These are phyloP conservation scores for Sporothrix globosa DNA, from an alignment of 2,329 filamentous ascomycete genomes.

Conservation along the genomic window DNA sequence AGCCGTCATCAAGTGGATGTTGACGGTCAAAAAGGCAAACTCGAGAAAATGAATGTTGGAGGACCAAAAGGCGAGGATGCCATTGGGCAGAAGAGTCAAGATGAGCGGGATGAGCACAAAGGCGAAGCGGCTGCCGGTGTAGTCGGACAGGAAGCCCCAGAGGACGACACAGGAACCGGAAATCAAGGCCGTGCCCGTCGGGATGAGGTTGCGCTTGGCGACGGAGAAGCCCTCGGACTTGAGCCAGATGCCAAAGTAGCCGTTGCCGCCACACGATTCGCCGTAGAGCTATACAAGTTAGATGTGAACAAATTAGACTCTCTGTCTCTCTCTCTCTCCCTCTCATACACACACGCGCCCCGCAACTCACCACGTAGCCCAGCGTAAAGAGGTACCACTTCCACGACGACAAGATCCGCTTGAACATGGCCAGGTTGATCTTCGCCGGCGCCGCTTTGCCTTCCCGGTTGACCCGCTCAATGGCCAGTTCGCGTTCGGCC, in stretches of 20 bases:
- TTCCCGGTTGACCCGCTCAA: constrained; percentile 49
- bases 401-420: constrained; percentile 21
- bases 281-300: constrained; percentile 38
- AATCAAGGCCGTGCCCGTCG: constrained; percentile 38
- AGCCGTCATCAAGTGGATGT: constrained; percentile 44
- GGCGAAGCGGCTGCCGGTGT: constrained; percentile 36
- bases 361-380: constrained; percentile 6
- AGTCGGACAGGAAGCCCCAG: constrained; percentile 39
- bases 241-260: constrained; percentile 40
- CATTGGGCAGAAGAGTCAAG: constrained; percentile 42
- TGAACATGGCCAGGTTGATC: constrained; percentile 19
- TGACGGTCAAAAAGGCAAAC: constrained; percentile 41
- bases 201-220: constrained; percentile 35
- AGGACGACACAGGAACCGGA: constrained; percentile 30
- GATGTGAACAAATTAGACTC: neutral
- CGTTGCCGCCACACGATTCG: constrained; percentile 39
- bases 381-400: constrained; percentile 25
- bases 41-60: constrained; percentile 38
- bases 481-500: constrained; percentile 52
- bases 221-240: constrained; percentile 39
- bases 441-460: constrained; percentile 39
- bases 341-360: no score
- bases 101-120: constrained; percentile 38
- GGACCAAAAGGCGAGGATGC: constrained; percentile 42
- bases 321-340: no score